These are phyloP conservation scores for Lactarius psammicola DNA, from an alignment of 768 basidiomycete species.

Conservation along the genomic window DNA sequence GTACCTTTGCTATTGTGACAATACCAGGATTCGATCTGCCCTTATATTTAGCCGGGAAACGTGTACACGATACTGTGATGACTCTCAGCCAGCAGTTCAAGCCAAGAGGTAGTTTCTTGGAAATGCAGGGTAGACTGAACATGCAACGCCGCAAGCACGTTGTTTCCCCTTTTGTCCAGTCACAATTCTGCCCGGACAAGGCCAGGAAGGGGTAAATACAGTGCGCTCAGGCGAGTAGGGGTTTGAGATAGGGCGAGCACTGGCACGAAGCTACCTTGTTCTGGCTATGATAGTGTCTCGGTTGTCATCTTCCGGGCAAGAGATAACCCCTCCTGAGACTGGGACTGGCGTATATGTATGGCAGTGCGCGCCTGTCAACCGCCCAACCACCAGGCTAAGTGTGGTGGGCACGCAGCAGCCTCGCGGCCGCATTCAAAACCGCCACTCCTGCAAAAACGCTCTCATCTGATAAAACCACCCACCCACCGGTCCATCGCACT, in stretches of 20 bases:
- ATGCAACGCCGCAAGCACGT: conserved; percentile 23
- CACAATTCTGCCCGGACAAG: conserved; percentile 2
- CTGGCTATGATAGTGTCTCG: background rate
- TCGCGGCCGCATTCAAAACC: conserved; percentile 21
- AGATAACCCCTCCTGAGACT: conserved; percentile 1
- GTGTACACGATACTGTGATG: background rate
- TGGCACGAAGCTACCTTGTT: conserved; percentile 8
- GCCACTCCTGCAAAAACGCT: background rate
- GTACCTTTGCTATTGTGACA: background rate
- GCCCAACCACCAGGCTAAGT: no score
- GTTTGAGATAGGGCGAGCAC: conserved; percentile 8
- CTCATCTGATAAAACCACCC: conserved; percentile 1
- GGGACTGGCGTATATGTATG: background rate
- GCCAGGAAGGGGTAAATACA: background rate
- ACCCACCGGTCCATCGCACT: background rate
- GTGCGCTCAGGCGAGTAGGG: conserved; percentile 6
- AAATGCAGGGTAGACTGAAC: background rate
- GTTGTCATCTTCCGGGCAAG: background rate
- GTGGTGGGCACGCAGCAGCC: conserved; percentile 20
- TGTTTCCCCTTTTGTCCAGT: conserved; percentile 8
- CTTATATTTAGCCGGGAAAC: background rate
- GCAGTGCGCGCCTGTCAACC: background rate
- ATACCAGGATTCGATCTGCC: background rate
- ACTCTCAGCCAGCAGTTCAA: background rate
- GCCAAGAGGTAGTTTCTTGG: background rate